Percentiles rank a stretch among this genome's conserved stretches.
Conservation (phyloP, 495 filamentous ascomycete species). For the Penicillium cataractarum region DNA sequence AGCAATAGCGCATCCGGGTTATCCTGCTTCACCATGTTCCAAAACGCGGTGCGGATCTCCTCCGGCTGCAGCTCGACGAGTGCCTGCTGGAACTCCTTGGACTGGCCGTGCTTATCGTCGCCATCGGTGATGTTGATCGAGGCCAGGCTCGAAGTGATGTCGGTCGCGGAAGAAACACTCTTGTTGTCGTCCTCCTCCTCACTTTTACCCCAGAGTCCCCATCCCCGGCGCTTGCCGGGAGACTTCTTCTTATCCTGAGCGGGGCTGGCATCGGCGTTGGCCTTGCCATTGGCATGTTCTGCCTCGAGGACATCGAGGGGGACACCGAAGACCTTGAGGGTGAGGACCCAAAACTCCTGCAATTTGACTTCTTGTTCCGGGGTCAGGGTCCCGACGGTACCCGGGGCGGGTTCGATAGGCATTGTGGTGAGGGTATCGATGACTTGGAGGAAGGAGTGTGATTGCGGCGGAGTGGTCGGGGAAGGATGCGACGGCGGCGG, state of each 20-base stretch:
- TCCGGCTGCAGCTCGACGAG: slow-evolving; percentile 76
- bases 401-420: slow-evolving; percentile 58
- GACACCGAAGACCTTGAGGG: slow-evolving; percentile 81
- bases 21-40: slow-evolving; percentile 96
- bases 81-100: slow-evolving; percentile 81
- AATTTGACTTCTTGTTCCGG: slow-evolving; percentile 86
- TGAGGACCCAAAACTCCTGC: slow-evolving; percentile 79
- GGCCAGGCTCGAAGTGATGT: slow-evolving; percentile 35
- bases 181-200: slow-evolving; percentile 58
- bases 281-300: slow-evolving; percentile 8
- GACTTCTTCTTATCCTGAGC: slow-evolving; percentile 64
- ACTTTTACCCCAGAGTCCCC: slow-evolving; percentile 57
- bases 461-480: neutral
- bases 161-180: slow-evolving; percentile 34
- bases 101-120: slow-evolving; percentile 93
- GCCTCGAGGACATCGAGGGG: slow-evolving; percentile 36
- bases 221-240: slow-evolving; percentile 59
- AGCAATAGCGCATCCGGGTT: slow-evolving; percentile 87
- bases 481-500: slow-evolving; percentile 7
- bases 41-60: slow-evolving; percentile 79
- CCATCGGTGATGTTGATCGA: slow-evolving; percentile 53
- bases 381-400: slow-evolving; percentile 86
- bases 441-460: slow-evolving; percentile 38
- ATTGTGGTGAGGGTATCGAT: slow-evolving; percentile 48
- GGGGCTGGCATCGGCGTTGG: slow-evolving; percentile 23